Evolutionary conservation across 2,329 filamentous ascomycete species (phyloP).

Genomic region (Ustulina deusta): DNA sequence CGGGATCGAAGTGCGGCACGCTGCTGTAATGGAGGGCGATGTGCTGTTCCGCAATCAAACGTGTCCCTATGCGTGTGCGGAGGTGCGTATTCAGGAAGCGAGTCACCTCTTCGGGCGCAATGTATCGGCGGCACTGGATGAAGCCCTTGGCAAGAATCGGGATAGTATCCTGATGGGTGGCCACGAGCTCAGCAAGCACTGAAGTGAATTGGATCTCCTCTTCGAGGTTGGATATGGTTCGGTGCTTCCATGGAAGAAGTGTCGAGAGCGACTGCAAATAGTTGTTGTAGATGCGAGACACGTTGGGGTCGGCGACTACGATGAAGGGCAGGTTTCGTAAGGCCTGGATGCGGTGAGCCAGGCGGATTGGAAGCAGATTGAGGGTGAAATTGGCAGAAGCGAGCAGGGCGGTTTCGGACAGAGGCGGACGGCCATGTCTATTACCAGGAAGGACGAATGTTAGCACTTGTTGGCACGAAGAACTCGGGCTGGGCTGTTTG

Average conservation of each 20-base stretch:
- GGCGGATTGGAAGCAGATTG: slow-evolving; percentile 87
- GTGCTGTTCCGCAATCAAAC: slow-evolving; percentile 95
- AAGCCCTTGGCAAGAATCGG: slow-evolving; percentile 92
- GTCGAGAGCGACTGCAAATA: slow-evolving; percentile 94
- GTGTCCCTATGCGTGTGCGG: slow-evolving; percentile 91
- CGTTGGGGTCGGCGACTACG: slow-evolving; percentile 96
- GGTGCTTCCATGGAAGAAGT: slow-evolving; percentile 82
- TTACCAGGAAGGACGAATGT: slow-evolving; percentile 4
- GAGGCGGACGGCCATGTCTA: slow-evolving; percentile 82
- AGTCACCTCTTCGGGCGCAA: slow-evolving; percentile 84
- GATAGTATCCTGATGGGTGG: slow-evolving; percentile 94
- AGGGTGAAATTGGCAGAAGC: slow-evolving; percentile 96
- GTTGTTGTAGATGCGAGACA: slow-evolving; percentile 94
- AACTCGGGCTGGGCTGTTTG: not conserved
- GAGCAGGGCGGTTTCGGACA: slow-evolving; percentile 83
- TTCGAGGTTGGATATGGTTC: slow-evolving; percentile 78
- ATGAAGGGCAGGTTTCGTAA: slow-evolving; percentile 96
- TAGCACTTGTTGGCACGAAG: not conserved
- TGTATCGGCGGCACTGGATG: slow-evolving; percentile 91
- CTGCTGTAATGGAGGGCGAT: slow-evolving; percentile 83
- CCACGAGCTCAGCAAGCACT: slow-evolving; percentile 93
- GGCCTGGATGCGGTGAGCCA: slow-evolving; percentile 93
- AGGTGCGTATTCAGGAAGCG: slow-evolving; percentile 93
- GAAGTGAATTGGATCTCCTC: slow-evolving; percentile 94
- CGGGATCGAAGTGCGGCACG: slow-evolving; percentile 75